phyloP scores from a whole-genome alignment of 1,284 basidiomycete genomes.

The Takashimella koratensis region DNA sequence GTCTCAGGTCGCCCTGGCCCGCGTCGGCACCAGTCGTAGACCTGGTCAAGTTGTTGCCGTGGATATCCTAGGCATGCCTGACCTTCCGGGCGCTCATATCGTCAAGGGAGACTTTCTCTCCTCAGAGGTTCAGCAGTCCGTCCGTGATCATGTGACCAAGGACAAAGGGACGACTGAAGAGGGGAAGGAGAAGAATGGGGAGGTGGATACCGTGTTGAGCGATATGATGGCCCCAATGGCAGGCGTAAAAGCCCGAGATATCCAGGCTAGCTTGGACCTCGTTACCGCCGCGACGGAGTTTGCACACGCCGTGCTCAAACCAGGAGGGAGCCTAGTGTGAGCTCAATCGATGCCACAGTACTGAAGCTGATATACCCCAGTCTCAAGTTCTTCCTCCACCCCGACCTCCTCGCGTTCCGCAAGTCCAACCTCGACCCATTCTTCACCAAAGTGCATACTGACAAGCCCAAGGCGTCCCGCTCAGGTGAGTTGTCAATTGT shows the following conservation, averaged over 20 bases:
- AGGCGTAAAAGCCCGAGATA: conserved; percentile 43
- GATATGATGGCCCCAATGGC: conserved; percentile 53
- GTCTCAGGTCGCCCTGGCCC: conserved; percentile 69
- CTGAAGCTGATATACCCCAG: conserved; percentile 13
- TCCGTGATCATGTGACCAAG: conserved; percentile 35
- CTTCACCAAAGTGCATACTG: conserved; percentile 40
- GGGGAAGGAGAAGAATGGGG: conserved; percentile 3
- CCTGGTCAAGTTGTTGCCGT: conserved; percentile 62
- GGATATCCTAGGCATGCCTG: conserved; percentile 65
- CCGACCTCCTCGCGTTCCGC: conserved; percentile 42
- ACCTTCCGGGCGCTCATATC: conserved; percentile 64
- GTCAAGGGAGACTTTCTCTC: conserved; percentile 74
- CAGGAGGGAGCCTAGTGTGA: conserved; percentile 45
- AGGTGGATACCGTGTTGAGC: conserved; percentile 47
- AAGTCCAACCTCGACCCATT: conserved; percentile 33
- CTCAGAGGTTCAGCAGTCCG: conserved; percentile 53
- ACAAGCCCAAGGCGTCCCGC: conserved; percentile 45
- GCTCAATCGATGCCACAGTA: conserved; percentile 7
- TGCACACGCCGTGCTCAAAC: conserved; percentile 28
- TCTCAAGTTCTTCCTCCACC: conserved; percentile 47
- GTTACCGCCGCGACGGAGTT: conserved; percentile 44
- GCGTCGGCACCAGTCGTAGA: conserved; percentile 8
- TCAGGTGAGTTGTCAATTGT: conserved; percentile 35
- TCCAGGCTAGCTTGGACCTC: conserved; percentile 42
- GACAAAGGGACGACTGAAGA: neutral